Evolutionary conservation across 768 basidiomycete genomes (phyloP), one percentile per base, ranked within the genome.

Genomic region (Boletus sp.): DNA sequence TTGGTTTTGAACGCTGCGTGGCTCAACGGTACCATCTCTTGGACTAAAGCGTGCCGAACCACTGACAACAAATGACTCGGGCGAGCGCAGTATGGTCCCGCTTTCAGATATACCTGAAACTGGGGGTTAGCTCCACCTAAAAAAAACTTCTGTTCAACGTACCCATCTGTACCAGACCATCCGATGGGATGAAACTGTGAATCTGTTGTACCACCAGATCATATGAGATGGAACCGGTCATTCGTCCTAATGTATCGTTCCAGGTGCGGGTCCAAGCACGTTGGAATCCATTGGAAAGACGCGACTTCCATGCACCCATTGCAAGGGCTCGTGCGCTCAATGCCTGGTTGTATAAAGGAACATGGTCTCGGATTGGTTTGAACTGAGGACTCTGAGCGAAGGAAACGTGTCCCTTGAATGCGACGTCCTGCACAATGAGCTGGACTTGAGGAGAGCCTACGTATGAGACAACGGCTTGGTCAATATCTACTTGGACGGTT

Each of bases 211-310:
- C 66, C 40, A 73, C 78, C 41, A 90, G 67, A 48, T 77, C 73
- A 49, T 89, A 69, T 5, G 77, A 76, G 2, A 81, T 79, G 12
- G 78, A 77, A 18, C 85, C 89, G 51, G 79, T 80, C 47, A 83
- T 85, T 40, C 76, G 78, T 12, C 85, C 87, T 76, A 87, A 80
- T 28, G 87, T 88, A 51, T 83, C 77, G 58, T 88, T 85, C 76
- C 88, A 84, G 41, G 87, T 87, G 52, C 82, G 78, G 49, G 85
- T 83, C 76, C 87, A 80, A 28, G 88, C 82, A 54, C 89, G 76
- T 46, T 76, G 78, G 49, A 89, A 75, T 57, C 88, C 84, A 47
- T 78, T 79, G 36, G 77, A 77, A 52, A 90, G 69, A 30, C 85
- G 80, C 33, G 78, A 80, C 60, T 80, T 85, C 86, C 83, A 88